Evolutionary conservation across 2,329 filamentous ascomycete genomes (phyloP).

Genomic region (Aspergillus pseudotamarii): DNA sequence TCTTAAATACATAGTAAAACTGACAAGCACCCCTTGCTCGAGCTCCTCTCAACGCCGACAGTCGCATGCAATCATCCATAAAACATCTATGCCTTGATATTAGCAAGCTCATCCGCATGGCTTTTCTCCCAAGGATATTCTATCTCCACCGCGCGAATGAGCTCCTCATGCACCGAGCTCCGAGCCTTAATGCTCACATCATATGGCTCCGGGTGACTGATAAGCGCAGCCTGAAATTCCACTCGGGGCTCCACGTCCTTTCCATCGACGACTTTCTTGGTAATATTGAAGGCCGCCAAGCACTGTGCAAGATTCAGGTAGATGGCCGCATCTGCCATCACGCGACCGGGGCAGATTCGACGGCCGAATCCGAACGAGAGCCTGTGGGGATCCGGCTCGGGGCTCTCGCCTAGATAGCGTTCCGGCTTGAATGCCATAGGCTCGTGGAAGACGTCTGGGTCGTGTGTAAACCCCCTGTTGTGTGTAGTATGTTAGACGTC

Average conservation of each 20-base stretch:
- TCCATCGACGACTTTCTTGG: constrained; percentile 18
- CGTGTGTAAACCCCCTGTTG: constrained; percentile 45
- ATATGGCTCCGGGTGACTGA: constrained; percentile 14
- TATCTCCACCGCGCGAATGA: constrained; percentile 14
- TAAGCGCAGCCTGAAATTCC: constrained; percentile 19
- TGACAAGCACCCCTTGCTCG: rapidly evolving
- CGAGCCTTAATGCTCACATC: constrained; percentile 15
- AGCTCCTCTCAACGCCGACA: background rate
- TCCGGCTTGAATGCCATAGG: constrained; percentile 48
- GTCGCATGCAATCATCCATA: background rate
- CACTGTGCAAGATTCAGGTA: constrained; percentile 22
- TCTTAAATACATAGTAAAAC: background rate
- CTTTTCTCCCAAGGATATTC: constrained; percentile 18
- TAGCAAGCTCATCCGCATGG: constrained; percentile 11
- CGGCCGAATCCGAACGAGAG: constrained; percentile 28
- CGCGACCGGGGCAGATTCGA: constrained; percentile 24
- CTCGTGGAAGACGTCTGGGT: constrained; percentile 38
- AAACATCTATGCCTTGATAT: background rate
- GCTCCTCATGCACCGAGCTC: constrained; percentile 10
- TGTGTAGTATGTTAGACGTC: background rate
- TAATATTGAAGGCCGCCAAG: constrained; percentile 23
- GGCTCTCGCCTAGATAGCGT: constrained; percentile 39
- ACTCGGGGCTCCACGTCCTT: constrained; percentile 15
- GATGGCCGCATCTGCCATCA: constrained; percentile 22
- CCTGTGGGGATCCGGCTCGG: constrained; percentile 42